Evolutionary conservation across 176 grass and related monocot genomes (phyloP).

Genomic region (Pharus latifolius): DNA sequence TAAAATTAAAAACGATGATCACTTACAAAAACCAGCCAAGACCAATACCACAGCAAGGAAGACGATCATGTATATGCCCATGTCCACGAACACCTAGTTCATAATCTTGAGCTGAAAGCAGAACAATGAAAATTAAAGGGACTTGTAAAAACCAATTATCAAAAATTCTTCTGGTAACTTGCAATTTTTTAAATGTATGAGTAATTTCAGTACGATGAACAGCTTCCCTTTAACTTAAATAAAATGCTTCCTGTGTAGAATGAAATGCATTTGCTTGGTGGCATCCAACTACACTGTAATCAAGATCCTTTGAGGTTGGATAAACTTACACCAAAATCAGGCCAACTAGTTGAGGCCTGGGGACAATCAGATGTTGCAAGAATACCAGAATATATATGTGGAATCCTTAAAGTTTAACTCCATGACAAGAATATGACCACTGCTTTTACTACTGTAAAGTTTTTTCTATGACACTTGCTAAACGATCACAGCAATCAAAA

Average conservation of each 20-base stretch:
- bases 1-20: neutral
- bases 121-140: neutral
- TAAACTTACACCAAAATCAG: neutral
- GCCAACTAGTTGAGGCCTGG: neutral
- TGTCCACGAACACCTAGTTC: constrained; percentile 33
- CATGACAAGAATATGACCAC: neutral
- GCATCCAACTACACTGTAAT: neutral
- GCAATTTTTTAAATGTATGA: neutral
- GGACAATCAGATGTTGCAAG: neutral
- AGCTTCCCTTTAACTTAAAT: neutral
- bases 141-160: neutral
- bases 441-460: neutral
- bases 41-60: constrained; percentile 71
- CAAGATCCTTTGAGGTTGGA: neutral
- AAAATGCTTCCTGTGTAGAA: neutral
- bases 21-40: constrained; percentile 92
- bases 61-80: constrained; percentile 26
- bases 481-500: neutral
- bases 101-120: constrained; percentile 32
- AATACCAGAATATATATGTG: neutral
- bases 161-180: neutral
- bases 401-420: neutral
- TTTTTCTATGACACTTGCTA: neutral
- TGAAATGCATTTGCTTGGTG: neutral
- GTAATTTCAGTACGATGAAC: neutral